Evolutionary conservation across 441 rosid species (phyloP), one percentile per base, ranked within the genome.

Genomic region (Monsonia emarginata): DNA sequence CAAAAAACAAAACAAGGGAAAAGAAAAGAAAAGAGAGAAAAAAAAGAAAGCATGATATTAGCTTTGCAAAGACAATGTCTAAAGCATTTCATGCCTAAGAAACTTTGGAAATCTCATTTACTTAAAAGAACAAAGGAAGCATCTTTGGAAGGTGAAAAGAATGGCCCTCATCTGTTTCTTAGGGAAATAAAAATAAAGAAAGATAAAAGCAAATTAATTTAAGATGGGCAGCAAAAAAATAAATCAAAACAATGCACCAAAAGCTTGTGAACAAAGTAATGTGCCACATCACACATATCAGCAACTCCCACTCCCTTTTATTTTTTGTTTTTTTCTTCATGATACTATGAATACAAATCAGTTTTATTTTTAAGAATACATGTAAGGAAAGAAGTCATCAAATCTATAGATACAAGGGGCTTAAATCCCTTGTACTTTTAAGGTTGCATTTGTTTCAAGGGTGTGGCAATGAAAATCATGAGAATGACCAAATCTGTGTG

Each of bases 71-170:
- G 60, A 44, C 24, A 44, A 36, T 21, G 1, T 44, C 25, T 13
- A 19, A 27, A 28, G n/a, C 38, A 13, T 3, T 11, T 28, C 21
- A 42, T 60, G 52, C 56, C 56, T 68, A 56, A 60, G 38, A 34
- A 27, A 64, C 81, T 73, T 73, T 66, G 72, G 61, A 63, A 64
- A 52, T 65, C 56, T 57, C 28, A 44, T 56, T 65, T 59, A 58
- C 30, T 66, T 64, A n/a, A 52, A 67, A 65, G 66, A 50, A 34
- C 69, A 30, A 66, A 68, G 62, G 68, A 68, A 61, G 77, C 22
- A 61, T 61, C 70, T 65, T 58, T 66, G 76, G 64, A 64, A 66
- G 70, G 18, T n/a, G 61, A 68, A 44, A 16, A 60, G 54, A 16
- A 24, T 50, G 40, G 66, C 48, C 61, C 56, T 64, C 52, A 69